Conservation (phyloP, 2,329 filamentous ascomycete genomes). For the Tolypocladium guangdongense region DNA sequence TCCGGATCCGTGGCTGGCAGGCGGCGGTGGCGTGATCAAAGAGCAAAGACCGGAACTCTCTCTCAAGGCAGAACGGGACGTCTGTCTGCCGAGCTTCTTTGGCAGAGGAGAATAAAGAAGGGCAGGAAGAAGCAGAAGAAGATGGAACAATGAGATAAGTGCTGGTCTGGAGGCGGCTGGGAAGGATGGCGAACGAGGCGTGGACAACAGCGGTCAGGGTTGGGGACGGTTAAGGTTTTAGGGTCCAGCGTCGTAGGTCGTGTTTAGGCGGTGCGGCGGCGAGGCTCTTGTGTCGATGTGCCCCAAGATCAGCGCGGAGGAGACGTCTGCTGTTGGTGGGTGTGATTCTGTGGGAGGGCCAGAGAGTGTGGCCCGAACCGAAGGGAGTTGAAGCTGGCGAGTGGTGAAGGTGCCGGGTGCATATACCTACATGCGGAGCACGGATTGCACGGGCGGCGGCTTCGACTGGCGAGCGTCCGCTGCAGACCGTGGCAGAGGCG, state of each 20-base stretch:
- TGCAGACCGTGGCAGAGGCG: no score
- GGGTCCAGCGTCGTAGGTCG: not conserved
- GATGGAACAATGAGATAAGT: not conserved
- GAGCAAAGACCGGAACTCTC: not conserved
- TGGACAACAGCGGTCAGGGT: not conserved
- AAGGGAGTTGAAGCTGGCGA: not conserved
- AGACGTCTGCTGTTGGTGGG: not conserved
- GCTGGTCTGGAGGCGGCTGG: not conserved
- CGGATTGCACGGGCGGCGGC: not conserved
- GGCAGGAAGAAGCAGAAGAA: not conserved
- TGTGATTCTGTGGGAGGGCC: not conserved
- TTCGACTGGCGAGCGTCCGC: not conserved
- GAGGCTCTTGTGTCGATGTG: not conserved
- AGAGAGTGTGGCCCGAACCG: not conserved
- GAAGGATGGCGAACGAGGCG: not conserved
- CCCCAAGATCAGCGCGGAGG: not conserved
- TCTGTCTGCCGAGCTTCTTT: not conserved
- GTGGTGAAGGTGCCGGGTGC: not conserved
- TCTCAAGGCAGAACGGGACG: not conserved
- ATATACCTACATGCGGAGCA: not conserved
- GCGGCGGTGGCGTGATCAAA: not conserved
- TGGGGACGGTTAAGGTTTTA: not conserved
- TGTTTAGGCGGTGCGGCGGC: not conserved
- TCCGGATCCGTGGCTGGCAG: constrained; percentile 2
- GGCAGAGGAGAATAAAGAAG: not conserved